A percentile compares a stretch with the other conserved stretches of the same genome.
Conservation (phyloP, 2,329 filamentous ascomycete species). For the Botryotinia calthae region DNA sequence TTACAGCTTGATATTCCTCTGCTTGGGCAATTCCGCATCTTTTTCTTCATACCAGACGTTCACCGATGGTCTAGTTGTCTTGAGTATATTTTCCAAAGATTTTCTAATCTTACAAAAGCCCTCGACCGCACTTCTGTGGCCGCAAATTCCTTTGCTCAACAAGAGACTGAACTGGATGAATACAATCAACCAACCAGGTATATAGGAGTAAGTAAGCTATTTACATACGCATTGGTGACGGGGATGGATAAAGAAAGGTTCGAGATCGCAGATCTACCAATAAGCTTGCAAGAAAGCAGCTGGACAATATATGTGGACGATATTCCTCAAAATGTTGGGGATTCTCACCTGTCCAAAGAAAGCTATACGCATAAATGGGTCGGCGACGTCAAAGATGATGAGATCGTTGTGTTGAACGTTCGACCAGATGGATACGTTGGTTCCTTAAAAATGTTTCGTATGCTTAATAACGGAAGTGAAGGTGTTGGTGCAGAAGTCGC, state of each 20-base stretch:
- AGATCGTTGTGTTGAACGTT: constrained; percentile 65
- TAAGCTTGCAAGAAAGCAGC: constrained; percentile 58
- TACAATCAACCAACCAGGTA: constrained; percentile 69
- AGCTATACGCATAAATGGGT: constrained; percentile 65
- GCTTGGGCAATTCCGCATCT: constrained; percentile 73
- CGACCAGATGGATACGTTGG: constrained; percentile 74
- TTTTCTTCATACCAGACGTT: constrained; percentile 66
- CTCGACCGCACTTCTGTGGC: constrained; percentile 58
- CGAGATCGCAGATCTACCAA: constrained; percentile 64
- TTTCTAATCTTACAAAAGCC: constrained; percentile 52
- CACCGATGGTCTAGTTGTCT: constrained; percentile 56
- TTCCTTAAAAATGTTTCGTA: constrained; percentile 45
- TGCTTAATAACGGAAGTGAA: constrained; percentile 39
- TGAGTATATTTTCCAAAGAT: constrained; percentile 53
- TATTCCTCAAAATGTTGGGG: constrained; percentile 50
- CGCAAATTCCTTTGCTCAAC: constrained; percentile 60
- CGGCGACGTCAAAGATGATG: constrained; percentile 49
- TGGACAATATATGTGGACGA: constrained; percentile 75
- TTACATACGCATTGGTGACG: constrained; percentile 69
- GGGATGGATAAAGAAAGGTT: constrained; percentile 60
- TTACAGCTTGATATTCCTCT: constrained; percentile 76
- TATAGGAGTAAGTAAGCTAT: constrained; percentile 62
- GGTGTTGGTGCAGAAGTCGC: constrained; percentile 39
- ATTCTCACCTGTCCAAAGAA: constrained; percentile 42
- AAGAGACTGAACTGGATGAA: constrained; percentile 61